Percentiles rank a stretch among this genome's conserved stretches.
These are phyloP conservation scores for Myxozyma sirexii DNA, from an alignment of 805 yeast species.

Conservation along the genomic window DNA sequence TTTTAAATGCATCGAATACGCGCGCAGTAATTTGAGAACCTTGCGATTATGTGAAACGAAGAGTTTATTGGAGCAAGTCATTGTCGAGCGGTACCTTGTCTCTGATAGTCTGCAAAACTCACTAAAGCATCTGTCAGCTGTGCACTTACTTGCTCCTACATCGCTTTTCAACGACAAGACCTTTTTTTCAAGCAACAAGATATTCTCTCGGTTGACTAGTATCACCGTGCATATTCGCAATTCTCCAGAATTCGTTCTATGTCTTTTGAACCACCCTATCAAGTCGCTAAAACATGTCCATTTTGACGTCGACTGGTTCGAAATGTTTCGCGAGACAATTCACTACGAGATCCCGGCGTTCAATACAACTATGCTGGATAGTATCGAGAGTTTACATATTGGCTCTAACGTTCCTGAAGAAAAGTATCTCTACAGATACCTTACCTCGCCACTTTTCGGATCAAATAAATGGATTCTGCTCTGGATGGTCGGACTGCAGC, in stretches of 20 bases:
- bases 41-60: constrained; percentile 1
- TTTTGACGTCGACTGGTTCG: constrained; percentile 22
- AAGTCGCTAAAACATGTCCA: not conserved
- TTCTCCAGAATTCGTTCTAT: constrained; percentile 11
- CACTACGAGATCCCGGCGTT: constrained; percentile 12
- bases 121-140: not conserved
- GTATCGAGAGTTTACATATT: constrained; percentile 11
- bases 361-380: not conserved
- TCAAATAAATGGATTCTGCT: constrained; percentile 22
- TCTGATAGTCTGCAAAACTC: not conserved
- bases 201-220: constrained; percentile 1
- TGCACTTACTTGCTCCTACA: not conserved
- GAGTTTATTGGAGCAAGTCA: not conserved
- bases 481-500: constrained; percentile 19
- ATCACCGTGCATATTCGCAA: constrained; percentile 14
- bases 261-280: not conserved
- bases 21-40: not conserved
- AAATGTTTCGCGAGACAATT: constrained; percentile 15
- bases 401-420: constrained; percentile 14
- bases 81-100: constrained; percentile 1
- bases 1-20: not conserved
- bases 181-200: not conserved
- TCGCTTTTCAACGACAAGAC: not conserved
- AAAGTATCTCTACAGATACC: constrained; percentile 19
- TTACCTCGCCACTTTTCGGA: constrained; percentile 22